Percentiles rank a stretch among this genome's conserved stretches.
phyloP scores from a whole-genome alignment of 2,329 filamentous ascomycete species.

The Fusarium mangiferae region DNA sequence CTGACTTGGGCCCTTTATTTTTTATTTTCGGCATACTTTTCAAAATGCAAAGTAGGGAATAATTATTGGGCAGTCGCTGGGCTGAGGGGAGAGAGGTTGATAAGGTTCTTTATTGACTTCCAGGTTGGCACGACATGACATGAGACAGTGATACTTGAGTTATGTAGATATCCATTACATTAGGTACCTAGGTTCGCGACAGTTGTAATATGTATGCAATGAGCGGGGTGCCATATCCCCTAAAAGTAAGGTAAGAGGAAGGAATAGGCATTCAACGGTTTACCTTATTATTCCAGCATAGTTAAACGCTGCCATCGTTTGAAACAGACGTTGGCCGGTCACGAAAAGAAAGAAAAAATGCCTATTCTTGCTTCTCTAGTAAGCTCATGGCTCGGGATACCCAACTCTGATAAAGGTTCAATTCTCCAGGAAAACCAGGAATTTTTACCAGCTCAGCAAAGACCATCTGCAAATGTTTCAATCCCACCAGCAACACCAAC shows the following conservation, averaged over 20 bases:
- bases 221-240: slow-evolving; percentile 11
- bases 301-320: neutral
- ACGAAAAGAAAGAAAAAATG: neutral
- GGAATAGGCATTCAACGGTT: neutral
- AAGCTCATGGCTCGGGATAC: slow-evolving; percentile 29
- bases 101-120: neutral
- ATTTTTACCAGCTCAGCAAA: slow-evolving; percentile 27
- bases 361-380: slow-evolving; percentile 29
- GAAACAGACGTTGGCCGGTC: neutral
- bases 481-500: neutral
- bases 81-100: neutral
- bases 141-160: neutral
- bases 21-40: slow-evolving; percentile 48
- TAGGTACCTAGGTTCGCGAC: neutral
- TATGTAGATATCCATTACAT: neutral
- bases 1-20: slow-evolving; percentile 45
- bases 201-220: slow-evolving; percentile 26
- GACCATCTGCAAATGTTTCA: slow-evolving; percentile 17
- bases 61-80: neutral
- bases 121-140: neutral
- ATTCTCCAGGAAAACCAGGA: slow-evolving; percentile 3
- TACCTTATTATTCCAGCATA: neutral
- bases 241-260: neutral
- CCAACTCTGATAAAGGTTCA: slow-evolving; percentile 21
- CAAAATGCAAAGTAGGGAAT: neutral